A percentile compares a stretch with the other conserved stretches of the same genome.
Evolutionary conservation across 2,329 filamentous ascomycete genomes (phyloP).

Genomic region (Furcasterigmium sp.): DNA sequence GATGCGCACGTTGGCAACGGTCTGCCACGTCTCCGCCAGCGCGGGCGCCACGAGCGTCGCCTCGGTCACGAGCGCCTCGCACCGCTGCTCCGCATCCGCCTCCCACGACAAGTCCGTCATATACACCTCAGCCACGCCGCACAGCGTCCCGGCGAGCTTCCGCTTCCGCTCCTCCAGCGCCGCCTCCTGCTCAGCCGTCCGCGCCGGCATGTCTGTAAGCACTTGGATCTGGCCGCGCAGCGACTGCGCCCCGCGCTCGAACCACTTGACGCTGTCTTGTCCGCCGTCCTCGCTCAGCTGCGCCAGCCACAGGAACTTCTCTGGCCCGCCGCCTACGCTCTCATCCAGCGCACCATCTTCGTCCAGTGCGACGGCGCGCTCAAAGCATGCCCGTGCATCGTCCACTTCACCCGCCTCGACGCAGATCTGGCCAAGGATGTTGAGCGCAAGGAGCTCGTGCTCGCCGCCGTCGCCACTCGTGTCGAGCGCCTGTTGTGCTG

Average conservation of each 20-base stretch:
- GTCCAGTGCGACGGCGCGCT: slow-evolving; percentile 70
- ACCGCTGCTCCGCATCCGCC: slow-evolving; percentile 80
- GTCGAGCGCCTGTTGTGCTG: slow-evolving; percentile 38
- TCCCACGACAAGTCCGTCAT: slow-evolving; percentile 98
- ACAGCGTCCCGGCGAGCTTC: slow-evolving; percentile 86
- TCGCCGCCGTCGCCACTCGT: slow-evolving; percentile 39
- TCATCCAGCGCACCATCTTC: slow-evolving; percentile 66
- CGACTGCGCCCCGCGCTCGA: slow-evolving; percentile 64
- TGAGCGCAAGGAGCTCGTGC: slow-evolving; percentile 60
- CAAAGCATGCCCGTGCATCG: slow-evolving; percentile 65
- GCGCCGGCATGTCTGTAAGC: slow-evolving; percentile 43
- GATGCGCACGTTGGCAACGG: slow-evolving; percentile 87
- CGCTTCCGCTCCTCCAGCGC: slow-evolving; percentile 63
- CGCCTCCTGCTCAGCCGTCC: slow-evolving; percentile 32
- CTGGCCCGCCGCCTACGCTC: slow-evolving; percentile 72
- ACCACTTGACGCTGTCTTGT: slow-evolving; percentile 61
- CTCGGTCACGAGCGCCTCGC: slow-evolving; percentile 85
- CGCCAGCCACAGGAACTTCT: slow-evolving; percentile 93
- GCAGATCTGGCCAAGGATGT: slow-evolving; percentile 74
- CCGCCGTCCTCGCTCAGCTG: slow-evolving; percentile 75
- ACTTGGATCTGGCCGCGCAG: slow-evolving; percentile 66
- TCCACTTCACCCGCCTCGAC: slow-evolving; percentile 80
- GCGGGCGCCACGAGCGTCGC: slow-evolving; percentile 79
- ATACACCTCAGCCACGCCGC: slow-evolving; percentile 92
- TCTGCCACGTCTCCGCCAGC: slow-evolving; percentile 87